phyloP scores from a whole-genome alignment of 768 basidiomycete species.

The Boletus speciosus region DNA sequence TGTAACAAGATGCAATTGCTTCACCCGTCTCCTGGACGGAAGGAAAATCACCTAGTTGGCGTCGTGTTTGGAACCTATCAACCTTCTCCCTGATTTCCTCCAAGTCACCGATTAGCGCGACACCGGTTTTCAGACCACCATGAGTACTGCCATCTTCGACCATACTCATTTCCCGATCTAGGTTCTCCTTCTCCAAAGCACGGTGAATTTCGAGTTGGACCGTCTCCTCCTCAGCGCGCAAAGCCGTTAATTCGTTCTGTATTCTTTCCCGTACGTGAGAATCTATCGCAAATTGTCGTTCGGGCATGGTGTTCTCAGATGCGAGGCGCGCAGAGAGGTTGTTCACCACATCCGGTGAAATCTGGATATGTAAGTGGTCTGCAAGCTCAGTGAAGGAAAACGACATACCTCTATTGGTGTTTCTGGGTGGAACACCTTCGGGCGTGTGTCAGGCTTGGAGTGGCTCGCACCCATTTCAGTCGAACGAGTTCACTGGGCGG shows the following conservation, averaged over 20 bases:
- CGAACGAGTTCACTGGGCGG: background rate
- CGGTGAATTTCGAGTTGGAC: conserved; percentile 71
- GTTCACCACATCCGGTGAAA: conserved; percentile 81
- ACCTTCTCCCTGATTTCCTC: conserved; percentile 71
- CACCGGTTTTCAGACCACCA: conserved; percentile 52
- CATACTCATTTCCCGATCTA: conserved; percentile 67
- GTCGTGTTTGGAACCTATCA: conserved; percentile 61
- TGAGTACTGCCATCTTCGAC: conserved; percentile 41
- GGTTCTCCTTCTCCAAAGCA: conserved; percentile 84
- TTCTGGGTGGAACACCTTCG: conserved; percentile 57
- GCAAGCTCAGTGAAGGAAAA: background rate
- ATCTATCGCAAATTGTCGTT: conserved; percentile 73
- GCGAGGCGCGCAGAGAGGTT: conserved; percentile 66
- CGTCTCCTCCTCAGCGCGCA: conserved; percentile 65
- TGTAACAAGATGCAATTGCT: conserved; percentile 72
- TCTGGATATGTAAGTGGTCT: conserved; percentile 41
- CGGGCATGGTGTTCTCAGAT: conserved; percentile 55
- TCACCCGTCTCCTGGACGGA: conserved; percentile 55
- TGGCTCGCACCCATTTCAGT: conserved; percentile 62
- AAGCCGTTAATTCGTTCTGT: conserved; percentile 57
- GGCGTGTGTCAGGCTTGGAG: conserved; percentile 53
- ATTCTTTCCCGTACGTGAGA: conserved; percentile 70
- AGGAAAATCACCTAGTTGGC: conserved; percentile 51
- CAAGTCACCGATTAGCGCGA: conserved; percentile 66
- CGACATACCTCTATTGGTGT: conserved; percentile 49